Evolutionary conservation across 768 basidiomycete species (phyloP).

Genomic region (Chalciporus pseudorubinellus): DNA sequence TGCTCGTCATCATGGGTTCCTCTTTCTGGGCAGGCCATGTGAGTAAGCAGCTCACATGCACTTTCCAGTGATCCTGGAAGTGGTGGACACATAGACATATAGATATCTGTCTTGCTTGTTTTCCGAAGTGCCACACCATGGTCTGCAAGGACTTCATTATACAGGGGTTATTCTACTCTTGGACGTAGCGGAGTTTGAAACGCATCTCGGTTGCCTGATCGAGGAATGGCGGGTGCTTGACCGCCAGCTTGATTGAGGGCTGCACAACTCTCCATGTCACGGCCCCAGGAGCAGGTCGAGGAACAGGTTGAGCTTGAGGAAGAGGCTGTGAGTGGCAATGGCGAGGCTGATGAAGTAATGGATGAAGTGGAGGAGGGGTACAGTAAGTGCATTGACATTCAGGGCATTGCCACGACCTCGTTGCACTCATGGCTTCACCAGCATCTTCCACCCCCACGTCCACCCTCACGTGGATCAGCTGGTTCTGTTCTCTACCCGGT

Average conservation of each 20-base stretch:
- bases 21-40: conserved; percentile 52
- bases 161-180: not conserved
- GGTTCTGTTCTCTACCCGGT: conserved; percentile 92
- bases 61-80: conserved; percentile 27
- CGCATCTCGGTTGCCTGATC: conserved; percentile 24
- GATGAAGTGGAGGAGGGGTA: conserved; percentile 68
- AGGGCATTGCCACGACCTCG: conserved; percentile 5
- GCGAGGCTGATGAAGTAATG: conserved; percentile 76
- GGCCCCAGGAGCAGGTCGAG: conserved; percentile 40
- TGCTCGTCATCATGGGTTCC: conserved; percentile 72
- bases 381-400: conserved; percentile 51
- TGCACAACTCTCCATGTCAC: conserved; percentile 36
- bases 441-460: conserved; percentile 90
- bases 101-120: not conserved
- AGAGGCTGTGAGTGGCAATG: conserved; percentile 55
- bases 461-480: conserved; percentile 91
- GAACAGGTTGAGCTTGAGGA: conserved; percentile 56
- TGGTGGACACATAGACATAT: not conserved
- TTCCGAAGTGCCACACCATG: no score
- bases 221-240: conserved; percentile 17
- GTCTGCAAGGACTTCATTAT: not conserved
- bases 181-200: conserved; percentile 31
- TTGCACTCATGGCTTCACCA: conserved; percentile 32
- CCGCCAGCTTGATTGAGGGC: conserved; percentile 23
- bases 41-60: conserved; percentile 50